phyloP scores from a whole-genome alignment of 176 grass and related monocot genomes.

The Oryza meyeriana region DNA sequence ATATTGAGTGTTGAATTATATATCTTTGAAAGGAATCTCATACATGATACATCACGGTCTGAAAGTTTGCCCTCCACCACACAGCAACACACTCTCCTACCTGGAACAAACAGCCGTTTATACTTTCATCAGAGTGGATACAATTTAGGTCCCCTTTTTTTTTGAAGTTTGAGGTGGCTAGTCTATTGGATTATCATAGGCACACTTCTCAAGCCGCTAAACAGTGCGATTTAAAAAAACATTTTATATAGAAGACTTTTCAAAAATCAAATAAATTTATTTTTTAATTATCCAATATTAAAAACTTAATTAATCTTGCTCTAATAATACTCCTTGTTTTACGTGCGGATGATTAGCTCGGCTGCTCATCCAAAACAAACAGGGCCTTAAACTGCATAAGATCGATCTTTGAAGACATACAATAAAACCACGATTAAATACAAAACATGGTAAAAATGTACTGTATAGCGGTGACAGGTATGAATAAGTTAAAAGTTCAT shows the following conservation, averaged over 20 bases:
- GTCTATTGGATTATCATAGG: too few relatives aligned
- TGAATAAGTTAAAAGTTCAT: not conserved
- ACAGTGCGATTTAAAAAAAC: too few relatives aligned
- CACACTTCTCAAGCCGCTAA: too few relatives aligned
- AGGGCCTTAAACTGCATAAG: not conserved
- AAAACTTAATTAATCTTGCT: too few relatives aligned
- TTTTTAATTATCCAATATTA: too few relatives aligned
- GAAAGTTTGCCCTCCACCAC: slow-evolving; percentile 99
- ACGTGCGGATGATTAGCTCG: too few relatives aligned
- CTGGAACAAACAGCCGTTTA: slow-evolving; percentile 37
- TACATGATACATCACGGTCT: slow-evolving; percentile 92
- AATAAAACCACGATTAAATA: not conserved
- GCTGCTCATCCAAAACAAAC: too few relatives aligned
- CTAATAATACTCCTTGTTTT: too few relatives aligned
- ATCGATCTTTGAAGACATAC: not conserved
- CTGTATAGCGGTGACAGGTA: not conserved
- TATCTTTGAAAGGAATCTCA: not conserved
- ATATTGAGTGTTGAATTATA: not conserved
- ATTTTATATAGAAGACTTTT: too few relatives aligned
- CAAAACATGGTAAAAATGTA: not conserved
- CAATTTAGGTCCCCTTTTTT: too few relatives aligned
- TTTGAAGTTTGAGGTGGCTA: too few relatives aligned
- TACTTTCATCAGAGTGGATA: not conserved
- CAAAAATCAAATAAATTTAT: too few relatives aligned
- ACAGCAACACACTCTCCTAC: slow-evolving; percentile 97